Conservation (phyloP, 2,329 filamentous ascomycete genomes). For the Fusarium anthophilum region DNA sequence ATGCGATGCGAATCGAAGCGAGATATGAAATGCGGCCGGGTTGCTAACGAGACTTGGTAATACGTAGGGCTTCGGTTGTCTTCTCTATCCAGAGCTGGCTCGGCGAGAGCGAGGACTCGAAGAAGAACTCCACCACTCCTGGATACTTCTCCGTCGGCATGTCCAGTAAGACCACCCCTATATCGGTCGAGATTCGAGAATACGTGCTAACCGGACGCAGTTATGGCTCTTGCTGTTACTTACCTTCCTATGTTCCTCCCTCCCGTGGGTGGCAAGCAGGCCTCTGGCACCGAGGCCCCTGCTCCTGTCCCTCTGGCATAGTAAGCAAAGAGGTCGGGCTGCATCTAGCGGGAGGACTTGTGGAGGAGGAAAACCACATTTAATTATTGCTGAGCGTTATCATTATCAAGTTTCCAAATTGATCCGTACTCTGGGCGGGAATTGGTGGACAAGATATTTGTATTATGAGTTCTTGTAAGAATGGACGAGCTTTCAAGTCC, state of each 20-base stretch:
- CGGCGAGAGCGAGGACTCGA: slow-evolving; percentile 74
- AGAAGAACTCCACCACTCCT: slow-evolving; percentile 73
- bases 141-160: slow-evolving; percentile 78
- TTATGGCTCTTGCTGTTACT: slow-evolving; percentile 66
- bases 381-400: slow-evolving; percentile 19
- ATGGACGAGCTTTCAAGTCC: not conserved
- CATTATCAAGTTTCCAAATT: not conserved
- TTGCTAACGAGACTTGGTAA: slow-evolving; percentile 40
- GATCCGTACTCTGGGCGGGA: not conserved
- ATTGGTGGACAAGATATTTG: not conserved
- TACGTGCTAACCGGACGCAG: slow-evolving; percentile 48
- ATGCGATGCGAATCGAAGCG: slow-evolving; percentile 2
- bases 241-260: slow-evolving; percentile 63
- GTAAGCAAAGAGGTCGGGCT: not conserved
- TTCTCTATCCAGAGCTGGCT: slow-evolving; percentile 82
- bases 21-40: not conserved
- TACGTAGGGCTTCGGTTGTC: slow-evolving; percentile 72
- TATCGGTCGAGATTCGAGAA: not conserved
- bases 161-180: slow-evolving; percentile 67
- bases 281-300: slow-evolving; percentile 48
- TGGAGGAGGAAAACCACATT: not conserved
- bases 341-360: not conserved
- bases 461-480: slow-evolving; percentile 9
- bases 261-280: slow-evolving; percentile 44
- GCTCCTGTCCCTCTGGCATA: slow-evolving; percentile 33